Evolutionary conservation across 805 yeast species (phyloP).

Genomic region (Metschnikowia koreensis): DNA sequence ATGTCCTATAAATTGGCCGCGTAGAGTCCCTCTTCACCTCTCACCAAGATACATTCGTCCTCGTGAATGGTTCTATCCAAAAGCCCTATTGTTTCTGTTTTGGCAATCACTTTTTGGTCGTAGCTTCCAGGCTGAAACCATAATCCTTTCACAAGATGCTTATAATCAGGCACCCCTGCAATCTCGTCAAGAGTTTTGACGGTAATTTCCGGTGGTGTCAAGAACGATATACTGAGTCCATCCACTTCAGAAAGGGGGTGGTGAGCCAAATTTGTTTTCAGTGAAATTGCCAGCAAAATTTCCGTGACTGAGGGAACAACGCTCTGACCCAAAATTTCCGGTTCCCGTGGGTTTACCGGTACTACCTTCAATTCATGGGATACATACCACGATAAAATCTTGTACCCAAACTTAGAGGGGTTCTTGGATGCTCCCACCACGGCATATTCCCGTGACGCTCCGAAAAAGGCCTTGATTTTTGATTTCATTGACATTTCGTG

Average conservation of each 20-base stretch:
- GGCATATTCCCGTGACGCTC: conserved; percentile 51
- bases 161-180: conserved; percentile 40
- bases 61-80: conserved; percentile 37
- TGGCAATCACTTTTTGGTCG: conserved; percentile 48
- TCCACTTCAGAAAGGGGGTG: conserved; percentile 33
- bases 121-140: conserved; percentile 89
- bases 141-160: conserved; percentile 47
- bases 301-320: conserved; percentile 34
- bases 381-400: conserved; percentile 67
- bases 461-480: conserved; percentile 46
- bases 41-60: conserved; percentile 69
- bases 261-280: conserved; percentile 19
- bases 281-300: conserved; percentile 24
- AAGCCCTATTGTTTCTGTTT: conserved; percentile 36
- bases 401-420: conserved; percentile 65
- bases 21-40: conserved; percentile 54
- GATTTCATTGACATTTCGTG: conserved; percentile 36
- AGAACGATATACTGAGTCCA: conserved; percentile 60
- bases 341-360: conserved; percentile 62
- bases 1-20: conserved; percentile 34
- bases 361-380: conserved; percentile 54
- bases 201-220: conserved; percentile 72
- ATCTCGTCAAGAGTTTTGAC: conserved; percentile 32
- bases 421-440: conserved; percentile 73
- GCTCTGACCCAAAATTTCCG: conserved; percentile 44